Evolutionary conservation across 164 flowering plant genomes (phyloP), one percentile per base, ranked within the genome.

Genomic region (Tetrastigma voinierianum): DNA sequence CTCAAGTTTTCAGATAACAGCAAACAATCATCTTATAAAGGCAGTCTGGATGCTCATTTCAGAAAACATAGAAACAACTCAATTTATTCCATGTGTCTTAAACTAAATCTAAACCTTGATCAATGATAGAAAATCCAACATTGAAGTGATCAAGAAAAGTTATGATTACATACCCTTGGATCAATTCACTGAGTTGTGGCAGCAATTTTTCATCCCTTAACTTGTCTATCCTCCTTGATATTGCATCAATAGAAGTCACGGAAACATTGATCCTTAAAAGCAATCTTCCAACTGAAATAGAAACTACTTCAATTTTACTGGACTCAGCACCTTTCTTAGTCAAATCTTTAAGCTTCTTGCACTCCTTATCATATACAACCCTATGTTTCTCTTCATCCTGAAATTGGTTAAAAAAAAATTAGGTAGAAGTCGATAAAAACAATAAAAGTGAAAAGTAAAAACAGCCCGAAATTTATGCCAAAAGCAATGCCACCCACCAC

Each of bases 131-230:
- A 25, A 25, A 25, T 25, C 40, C 40, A 4, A 25, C 40, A 25
- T 25, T 7, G 7, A 25, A 25, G 40, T 2, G 40, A 25, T 25
- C 40, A 25, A 3, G 40, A 25, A 25, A 32, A 25, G 57, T 13
- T 1, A 64, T 19, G 10, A 64, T 51, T 14, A 16, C 67, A 24
- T 64, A 64, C 67, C 67, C 57, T n/a, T 51, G 57, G 52, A 64
- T 64, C 56, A 64, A 64, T 51, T 18, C 47, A n/a, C 19, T 25
- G 4, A 64, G 9, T 64, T 64, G 67, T 14, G 67, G 67, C 54
- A n/a, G 23, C 32, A 64, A 19, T 52, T 64, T 57, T 40, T 64
- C 67, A 40, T 64, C 67, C 32, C 47, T 49, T 25, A 49, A 53
- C 46, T 64, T 43, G 20, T 64, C 24, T 25, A 64, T 64, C 54